Conservation (phyloP, 2,329 filamentous ascomycete species). For the Penicillium oxalicum region DNA sequence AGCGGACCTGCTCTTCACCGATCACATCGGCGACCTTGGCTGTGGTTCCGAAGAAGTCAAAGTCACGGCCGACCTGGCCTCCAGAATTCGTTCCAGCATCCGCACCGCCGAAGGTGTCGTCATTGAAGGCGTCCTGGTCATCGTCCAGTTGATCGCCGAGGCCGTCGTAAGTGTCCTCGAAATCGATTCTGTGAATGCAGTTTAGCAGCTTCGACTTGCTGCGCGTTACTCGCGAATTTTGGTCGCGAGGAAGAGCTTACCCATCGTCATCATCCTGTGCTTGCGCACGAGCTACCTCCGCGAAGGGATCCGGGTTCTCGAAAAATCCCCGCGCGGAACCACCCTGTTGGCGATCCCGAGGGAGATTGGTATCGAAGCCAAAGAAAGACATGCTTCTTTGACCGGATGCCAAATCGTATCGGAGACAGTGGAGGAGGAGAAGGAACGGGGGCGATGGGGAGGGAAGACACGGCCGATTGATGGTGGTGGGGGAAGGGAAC, state of each 20-base stretch:
- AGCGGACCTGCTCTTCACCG: slow-evolving; percentile 84
- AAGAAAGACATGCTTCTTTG: slow-evolving; percentile 74
- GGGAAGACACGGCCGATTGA: slow-evolving; percentile 2
- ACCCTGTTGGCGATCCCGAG: slow-evolving; percentile 58
- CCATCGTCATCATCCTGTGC: slow-evolving; percentile 55
- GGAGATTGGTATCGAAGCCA: slow-evolving; percentile 69
- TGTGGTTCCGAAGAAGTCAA: slow-evolving; percentile 93
- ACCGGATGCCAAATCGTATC: slow-evolving; percentile 11
- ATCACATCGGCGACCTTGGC: slow-evolving; percentile 80
- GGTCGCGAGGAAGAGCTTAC: slow-evolving; percentile 38
- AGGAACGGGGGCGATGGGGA: slow-evolving; percentile 12
- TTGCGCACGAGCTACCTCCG: slow-evolving; percentile 61
- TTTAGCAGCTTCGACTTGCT: not conserved
- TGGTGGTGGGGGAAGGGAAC: not conserved
- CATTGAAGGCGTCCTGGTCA: slow-evolving; percentile 88
- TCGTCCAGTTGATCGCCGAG: slow-evolving; percentile 87
- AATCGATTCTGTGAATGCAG: slow-evolving; percentile 58
- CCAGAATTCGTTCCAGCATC: slow-evolving; percentile 42
- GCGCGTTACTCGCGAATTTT: not conserved
- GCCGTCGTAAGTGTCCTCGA: slow-evolving; percentile 96
- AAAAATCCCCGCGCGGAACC: slow-evolving; percentile 63
- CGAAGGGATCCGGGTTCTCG: slow-evolving; percentile 83
- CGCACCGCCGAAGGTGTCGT: slow-evolving; percentile 72
- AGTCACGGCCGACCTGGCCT: slow-evolving; percentile 72
- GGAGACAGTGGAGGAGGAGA: slow-evolving; percentile 12